phyloP scores from a whole-genome alignment of 805 yeast genomes.

The Teunomyces atbi region DNA sequence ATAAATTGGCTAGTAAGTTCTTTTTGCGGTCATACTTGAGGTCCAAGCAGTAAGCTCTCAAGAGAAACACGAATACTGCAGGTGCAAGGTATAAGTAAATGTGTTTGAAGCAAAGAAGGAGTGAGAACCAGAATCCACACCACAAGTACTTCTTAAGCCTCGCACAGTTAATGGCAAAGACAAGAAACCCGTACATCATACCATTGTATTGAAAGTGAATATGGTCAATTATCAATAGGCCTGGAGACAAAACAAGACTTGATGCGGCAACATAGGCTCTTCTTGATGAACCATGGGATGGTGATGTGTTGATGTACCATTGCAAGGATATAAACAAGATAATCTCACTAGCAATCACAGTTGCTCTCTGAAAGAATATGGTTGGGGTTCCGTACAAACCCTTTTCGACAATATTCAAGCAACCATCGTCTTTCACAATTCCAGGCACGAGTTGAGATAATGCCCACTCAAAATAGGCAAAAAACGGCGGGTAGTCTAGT shows the following conservation, averaged over 20 bases:
- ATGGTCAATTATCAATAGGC: constrained; percentile 86
- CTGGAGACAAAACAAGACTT: constrained; percentile 84
- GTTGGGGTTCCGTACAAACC: constrained; percentile 81
- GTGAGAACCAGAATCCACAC: constrained; percentile 70
- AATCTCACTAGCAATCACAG: constrained; percentile 78
- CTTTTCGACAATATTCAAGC: constrained; percentile 61
- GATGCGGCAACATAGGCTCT: constrained; percentile 74
- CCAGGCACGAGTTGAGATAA: constrained; percentile 70
- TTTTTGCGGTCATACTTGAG: constrained; percentile 25
- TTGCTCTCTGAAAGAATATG: constrained; percentile 71
- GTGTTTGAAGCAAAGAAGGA: constrained; percentile 88
- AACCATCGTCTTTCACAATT: constrained; percentile 67
- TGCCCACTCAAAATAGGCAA: constrained; percentile 91
- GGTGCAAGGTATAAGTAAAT: constrained; percentile 93
- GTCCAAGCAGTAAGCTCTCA: constrained; percentile 70
- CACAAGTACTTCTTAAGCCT: constrained; percentile 52
- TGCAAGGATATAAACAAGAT: constrained; percentile 70
- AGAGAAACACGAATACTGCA: constrained; percentile 77
- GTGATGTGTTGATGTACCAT: constrained; percentile 58
- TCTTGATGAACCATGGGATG: constrained; percentile 36
- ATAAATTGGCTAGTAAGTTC: constrained; percentile 22
- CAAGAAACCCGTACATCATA: constrained; percentile 80
- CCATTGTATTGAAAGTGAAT: constrained; percentile 98
- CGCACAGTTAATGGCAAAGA: constrained; percentile 72
- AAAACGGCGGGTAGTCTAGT: constrained; percentile 94